These are phyloP conservation scores for Capsella bursapastoris DNA, from an alignment of 345 rosid genomes.

Conservation along the genomic window DNA sequence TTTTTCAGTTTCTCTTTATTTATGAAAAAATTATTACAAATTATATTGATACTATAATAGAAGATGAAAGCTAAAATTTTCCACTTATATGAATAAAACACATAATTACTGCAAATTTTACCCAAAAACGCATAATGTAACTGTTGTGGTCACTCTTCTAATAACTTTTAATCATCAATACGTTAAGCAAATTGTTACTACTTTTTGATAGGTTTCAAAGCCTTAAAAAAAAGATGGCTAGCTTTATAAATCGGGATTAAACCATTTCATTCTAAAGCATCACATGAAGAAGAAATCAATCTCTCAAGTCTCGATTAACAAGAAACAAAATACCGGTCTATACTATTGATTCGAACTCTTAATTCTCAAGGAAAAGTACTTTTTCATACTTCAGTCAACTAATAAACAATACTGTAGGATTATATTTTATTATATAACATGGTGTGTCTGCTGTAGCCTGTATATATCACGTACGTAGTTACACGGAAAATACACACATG, in stretches of 20 bases:
- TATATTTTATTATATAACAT: neutral
- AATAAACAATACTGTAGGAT: slow-evolving; percentile 13
- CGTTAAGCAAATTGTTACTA: neutral
- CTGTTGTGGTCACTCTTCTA: neutral
- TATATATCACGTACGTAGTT: neutral
- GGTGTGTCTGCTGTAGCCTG: slow-evolving; percentile 1
- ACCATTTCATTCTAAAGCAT: neutral
- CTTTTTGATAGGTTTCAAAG: neutral
- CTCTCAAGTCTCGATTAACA: neutral
- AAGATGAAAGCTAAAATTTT: neutral
- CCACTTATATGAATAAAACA: neutral
- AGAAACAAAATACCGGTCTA: neutral
- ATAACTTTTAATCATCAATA: neutral
- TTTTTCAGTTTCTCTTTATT: neutral
- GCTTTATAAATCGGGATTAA: neutral
- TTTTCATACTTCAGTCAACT: neutral
- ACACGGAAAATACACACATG: neutral
- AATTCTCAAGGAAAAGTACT: neutral
- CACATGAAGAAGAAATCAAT: neutral
- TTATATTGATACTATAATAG: neutral
- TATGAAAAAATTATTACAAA: neutral
- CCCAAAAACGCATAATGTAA: too few relatives aligned
- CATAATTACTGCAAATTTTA: too few relatives aligned
- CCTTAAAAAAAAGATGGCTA: neutral
- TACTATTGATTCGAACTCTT: neutral